These are phyloP conservation scores for Diaporthe citri DNA, from an alignment of 2,329 filamentous ascomycete genomes.

Conservation along the genomic window DNA sequence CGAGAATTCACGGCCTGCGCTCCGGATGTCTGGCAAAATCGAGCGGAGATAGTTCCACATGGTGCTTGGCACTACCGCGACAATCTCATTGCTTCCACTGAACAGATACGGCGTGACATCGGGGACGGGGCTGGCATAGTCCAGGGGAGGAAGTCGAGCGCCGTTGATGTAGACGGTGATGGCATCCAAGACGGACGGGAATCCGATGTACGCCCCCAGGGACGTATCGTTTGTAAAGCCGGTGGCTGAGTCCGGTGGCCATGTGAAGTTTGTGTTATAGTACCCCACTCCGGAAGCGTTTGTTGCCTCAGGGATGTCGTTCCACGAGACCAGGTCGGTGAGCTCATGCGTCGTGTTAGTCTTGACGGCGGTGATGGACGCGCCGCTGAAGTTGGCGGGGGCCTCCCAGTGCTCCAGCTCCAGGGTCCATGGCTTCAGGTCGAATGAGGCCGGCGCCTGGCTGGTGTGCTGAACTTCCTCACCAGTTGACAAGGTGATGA, in stretches of 20 bases:
- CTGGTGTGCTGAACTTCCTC: background rate
- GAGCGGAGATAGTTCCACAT: slow-evolving; percentile 10
- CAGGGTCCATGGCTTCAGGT: slow-evolving; percentile 12
- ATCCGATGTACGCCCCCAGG: slow-evolving; percentile 4
- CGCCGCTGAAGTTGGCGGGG: slow-evolving; percentile 11
- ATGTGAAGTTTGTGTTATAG: slow-evolving; percentile 27
- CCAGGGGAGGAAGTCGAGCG: background rate
- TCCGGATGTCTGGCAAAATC: slow-evolving; percentile 8
- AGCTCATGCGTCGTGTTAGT: slow-evolving; percentile 26
- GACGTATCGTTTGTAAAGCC: background rate
- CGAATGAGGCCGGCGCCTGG: background rate
- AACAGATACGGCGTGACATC: background rate
- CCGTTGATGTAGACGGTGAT: slow-evolving; percentile 17
- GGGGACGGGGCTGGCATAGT: background rate
- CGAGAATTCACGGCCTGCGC: background rate
- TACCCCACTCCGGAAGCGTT: slow-evolving; percentile 27
- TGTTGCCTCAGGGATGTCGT: background rate
- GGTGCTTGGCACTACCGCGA: background rate
- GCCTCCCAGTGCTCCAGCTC: slow-evolving; percentile 28
- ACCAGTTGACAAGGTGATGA: background rate
- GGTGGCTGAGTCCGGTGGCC: background rate
- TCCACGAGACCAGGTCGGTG: slow-evolving; percentile 20
- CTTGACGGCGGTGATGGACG: background rate
- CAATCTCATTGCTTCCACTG: background rate
- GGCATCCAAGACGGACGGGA: slow-evolving; percentile 13